Base-by-base conservation (phyloP, 2,329 filamentous ascomycete species). In the Penicillium sumatraense region DNA sequence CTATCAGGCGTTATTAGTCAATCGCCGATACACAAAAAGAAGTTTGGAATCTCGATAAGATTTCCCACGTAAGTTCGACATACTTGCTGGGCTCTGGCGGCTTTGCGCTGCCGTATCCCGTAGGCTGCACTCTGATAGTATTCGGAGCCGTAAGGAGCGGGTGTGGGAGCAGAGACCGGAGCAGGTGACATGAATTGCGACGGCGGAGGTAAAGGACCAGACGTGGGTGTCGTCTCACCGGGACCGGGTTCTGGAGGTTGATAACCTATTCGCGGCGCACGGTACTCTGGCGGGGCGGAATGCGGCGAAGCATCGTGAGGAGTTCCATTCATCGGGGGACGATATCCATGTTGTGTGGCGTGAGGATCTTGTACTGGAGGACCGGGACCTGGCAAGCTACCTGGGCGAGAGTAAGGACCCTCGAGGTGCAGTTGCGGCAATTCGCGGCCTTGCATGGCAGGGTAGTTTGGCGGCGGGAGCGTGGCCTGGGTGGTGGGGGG, bases 1-100 rank as follows among this genome's bases (percentile, higher is more conserved):
- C 88, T 96, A 35, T 16, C 54, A n/a, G 31, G 16, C 9, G 24
- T 18, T 35, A 56, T 58, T 56, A 60, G 58, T 26, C n/a, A 45
- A 29, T 29, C 35, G n/a, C n/a, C n/a, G n/a, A 8, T 40, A 8
- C 14, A 8, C 6, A 10, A 16, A 13, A 6, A 16, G 33, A 11
- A 21, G 38, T 16, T 31, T 29, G n/a, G 14, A 41, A 23, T 16
- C 1, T 27, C 4, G 31, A 5, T 13, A 36, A 36, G n/a, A 36
- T 36, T 10, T 10, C n/a, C 36, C 3, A 5, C 3, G 9, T 21
- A 10, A 11, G 14, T 24, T 44, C 14, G 13, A 62, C 61, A 57
- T 66, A 76, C 74, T 72, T 77, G 75, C 54, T 72, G 69, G 40
- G 75, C 75, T 57, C 75, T 67, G 11, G 72, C 69, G 5, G 74